Conservation (phyloP, 2,329 filamentous ascomycete species). For the Epicoccum nigrum region DNA sequence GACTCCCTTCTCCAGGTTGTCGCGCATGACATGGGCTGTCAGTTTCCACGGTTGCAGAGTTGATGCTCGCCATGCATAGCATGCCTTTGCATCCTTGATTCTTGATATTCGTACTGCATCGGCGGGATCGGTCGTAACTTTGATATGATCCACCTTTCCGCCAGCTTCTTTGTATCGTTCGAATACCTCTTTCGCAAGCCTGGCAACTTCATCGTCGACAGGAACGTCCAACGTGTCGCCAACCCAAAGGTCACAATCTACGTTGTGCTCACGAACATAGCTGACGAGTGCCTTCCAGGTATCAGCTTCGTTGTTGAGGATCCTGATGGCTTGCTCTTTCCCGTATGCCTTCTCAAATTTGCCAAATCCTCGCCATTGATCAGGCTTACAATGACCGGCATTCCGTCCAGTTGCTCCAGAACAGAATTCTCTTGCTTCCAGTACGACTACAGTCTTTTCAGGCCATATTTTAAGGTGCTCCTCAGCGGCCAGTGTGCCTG, state of each 20-base stretch:
- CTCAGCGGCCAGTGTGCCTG: conserved; percentile 27
- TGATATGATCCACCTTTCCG: conserved; percentile 31
- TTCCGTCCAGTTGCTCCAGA: conserved; percentile 40
- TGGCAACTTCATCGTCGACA: conserved; percentile 31
- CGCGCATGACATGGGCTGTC: conserved; percentile 36
- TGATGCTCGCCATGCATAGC: conserved; percentile 34
- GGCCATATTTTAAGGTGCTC: conserved; percentile 32
- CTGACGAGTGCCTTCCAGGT: conserved; percentile 31
- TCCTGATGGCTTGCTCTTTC: conserved; percentile 33
- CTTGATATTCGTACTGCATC: conserved; percentile 22
- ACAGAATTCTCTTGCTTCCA: conserved; percentile 40
- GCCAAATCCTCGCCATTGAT: conserved; percentile 34
- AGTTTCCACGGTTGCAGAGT: conserved; percentile 38
- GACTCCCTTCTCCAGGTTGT: conserved; percentile 23
- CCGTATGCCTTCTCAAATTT: conserved; percentile 37
- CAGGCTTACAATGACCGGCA: conserved; percentile 37
- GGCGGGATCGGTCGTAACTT: conserved; percentile 25
- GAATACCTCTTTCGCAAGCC: conserved; percentile 26
- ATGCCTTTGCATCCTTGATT: conserved; percentile 32
- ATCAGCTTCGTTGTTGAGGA: conserved; percentile 34
- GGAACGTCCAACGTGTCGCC: conserved; percentile 38
- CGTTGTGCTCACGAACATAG: conserved; percentile 29
- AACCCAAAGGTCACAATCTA: conserved; percentile 38
- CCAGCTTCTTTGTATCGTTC: conserved; percentile 27
- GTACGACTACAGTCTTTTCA: conserved; percentile 22